Base-by-base conservation (phyloP, 2,329 filamentous ascomycete species). In the Fusarium caatingaense region DNA sequence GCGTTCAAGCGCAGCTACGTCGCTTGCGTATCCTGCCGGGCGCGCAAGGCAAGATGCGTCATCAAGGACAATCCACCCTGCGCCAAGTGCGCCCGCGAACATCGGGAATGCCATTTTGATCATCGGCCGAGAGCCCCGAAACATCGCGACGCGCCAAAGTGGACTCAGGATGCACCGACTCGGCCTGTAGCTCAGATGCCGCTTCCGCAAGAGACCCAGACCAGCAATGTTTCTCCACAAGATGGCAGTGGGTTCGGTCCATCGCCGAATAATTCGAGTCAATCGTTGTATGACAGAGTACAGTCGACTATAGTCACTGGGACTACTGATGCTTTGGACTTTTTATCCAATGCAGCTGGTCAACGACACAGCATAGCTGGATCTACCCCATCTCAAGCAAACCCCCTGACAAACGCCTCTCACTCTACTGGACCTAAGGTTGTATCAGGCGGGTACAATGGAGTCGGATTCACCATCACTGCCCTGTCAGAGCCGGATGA, bases 401-500 rank as follows among this genome's bases (percentile, higher is more conserved):
- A 56, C 15, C 25, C 28, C 23, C 27, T 34, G 7, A 18, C 28
- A 8, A 60, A 18, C 4, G n/a, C 42, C 12, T 30, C 11, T 10
- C 49, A 28, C 5, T 21, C 37, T 3, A 37, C 16, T 16, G 56
- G 56, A 1, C 64, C 64, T 11, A 53, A 23, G 15, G 51, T 67
- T 5, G 32, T 47, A 15, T 48, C 56, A 1, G 51, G 56, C n/a
- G 56, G 64, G 12, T 46, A 44, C 1, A 51, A 61, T 45, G 65
- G 54, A 6, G 23, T 67, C 9, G 56, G 64, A 0, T 66, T 64
- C 1, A 67, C 58, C 1, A 67, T 68, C 11, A 67, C 58, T 3
- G 34, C 30, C 8, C 49, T 75, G 8, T 75, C 72, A 2, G 63
- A 74, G 20, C 67, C 72, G 1, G 58, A 60, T 5, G 72, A 75